Conservation (phyloP, 345 rosid genomes). For the Brassica carinata region DNA sequence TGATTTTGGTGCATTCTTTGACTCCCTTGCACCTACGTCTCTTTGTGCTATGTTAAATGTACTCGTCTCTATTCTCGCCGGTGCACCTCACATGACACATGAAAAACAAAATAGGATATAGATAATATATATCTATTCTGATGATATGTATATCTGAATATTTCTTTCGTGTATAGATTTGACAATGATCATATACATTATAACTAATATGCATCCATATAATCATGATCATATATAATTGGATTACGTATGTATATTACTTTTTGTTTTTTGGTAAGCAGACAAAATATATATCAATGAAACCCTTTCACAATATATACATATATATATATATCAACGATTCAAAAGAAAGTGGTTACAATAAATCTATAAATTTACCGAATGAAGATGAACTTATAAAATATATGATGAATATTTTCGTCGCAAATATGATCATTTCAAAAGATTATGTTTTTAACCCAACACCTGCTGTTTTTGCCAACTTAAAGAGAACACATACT, state of each 20-base stretch:
- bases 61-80: conserved; percentile 26
- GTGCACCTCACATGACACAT: conserved; percentile 23
- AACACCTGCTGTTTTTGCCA: too few relatives aligned
- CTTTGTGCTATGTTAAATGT: conserved; percentile 49
- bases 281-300: neutral
- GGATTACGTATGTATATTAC: neutral
- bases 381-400: too few relatives aligned
- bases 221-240: neutral
- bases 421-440: too few relatives aligned
- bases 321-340: neutral
- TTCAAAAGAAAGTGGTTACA: neutral
- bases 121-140: conserved; percentile 25
- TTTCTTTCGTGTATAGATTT: neutral
- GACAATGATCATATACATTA: neutral
- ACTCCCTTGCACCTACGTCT: conserved; percentile 35
- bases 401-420: too few relatives aligned
- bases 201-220: neutral
- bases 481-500: too few relatives aligned
- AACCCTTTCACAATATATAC: too few relatives aligned
- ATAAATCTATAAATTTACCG: too few relatives aligned
- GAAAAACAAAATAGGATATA: conserved; percentile 17
- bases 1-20: conserved; percentile 29
- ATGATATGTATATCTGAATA: conserved; percentile 3
- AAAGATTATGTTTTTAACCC: too few relatives aligned
- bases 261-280: neutral